Evolutionary conservation across 257 asterid species (phyloP).

Genomic region (Ajuga chamaepitys): DNA sequence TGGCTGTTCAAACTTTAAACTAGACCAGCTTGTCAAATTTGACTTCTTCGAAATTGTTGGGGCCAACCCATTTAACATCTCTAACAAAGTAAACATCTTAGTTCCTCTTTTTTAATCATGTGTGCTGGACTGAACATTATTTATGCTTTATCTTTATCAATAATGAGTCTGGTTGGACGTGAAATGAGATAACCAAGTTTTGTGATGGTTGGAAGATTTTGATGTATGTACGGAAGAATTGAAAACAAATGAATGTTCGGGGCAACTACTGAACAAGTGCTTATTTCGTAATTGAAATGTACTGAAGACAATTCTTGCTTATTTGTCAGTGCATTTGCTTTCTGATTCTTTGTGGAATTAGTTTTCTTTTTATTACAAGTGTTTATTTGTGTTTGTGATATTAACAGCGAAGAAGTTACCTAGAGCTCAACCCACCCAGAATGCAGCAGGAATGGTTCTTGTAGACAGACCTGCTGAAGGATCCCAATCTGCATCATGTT

Average conservation of each 20-base stretch:
- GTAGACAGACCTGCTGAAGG: slow-evolving; percentile 66
- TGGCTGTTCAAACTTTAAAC: no score
- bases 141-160: neutral
- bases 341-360: neutral
- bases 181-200: neutral
- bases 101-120: no score
- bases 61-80: no score
- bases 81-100: no score
- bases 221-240: neutral
- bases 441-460: slow-evolving; percentile 71
- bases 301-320: neutral
- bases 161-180: neutral
- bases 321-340: neutral
- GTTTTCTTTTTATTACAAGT: neutral
- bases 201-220: neutral
- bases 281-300: neutral
- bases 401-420: slow-evolving; percentile 67
- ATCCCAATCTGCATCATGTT: slow-evolving; percentile 51
- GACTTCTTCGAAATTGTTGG: no score
- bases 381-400: neutral
- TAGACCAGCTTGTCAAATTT: no score
- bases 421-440: slow-evolving; percentile 63
- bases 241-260: neutral
- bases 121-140: neutral
- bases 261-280: no score